phyloP scores from a whole-genome alignment of 2,329 filamentous ascomycete genomes.

The Clarireedia paspali region DNA sequence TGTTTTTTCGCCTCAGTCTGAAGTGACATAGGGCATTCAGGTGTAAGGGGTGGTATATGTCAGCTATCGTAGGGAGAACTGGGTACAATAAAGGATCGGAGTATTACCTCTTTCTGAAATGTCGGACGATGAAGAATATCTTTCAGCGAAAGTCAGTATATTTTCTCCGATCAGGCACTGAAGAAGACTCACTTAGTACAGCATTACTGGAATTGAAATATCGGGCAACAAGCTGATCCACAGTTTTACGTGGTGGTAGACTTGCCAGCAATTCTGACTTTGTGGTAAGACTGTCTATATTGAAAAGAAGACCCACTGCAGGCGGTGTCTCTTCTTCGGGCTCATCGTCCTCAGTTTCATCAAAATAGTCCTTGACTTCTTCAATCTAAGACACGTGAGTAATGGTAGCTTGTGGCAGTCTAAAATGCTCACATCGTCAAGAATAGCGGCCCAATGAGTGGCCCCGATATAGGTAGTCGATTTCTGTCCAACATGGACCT shows the following conservation, averaged over 20 bases:
- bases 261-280: slow-evolving; percentile 40
- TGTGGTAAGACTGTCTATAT: slow-evolving; percentile 31
- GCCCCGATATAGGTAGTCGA: slow-evolving; percentile 47
- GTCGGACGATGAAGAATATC: slow-evolving; percentile 47
- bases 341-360: slow-evolving; percentile 33
- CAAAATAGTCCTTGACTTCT: slow-evolving; percentile 49
- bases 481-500: slow-evolving; percentile 37
- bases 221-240: slow-evolving; percentile 43
- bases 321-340: slow-evolving; percentile 29
- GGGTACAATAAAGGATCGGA: not conserved
- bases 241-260: slow-evolving; percentile 39
- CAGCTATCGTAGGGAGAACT: not conserved
- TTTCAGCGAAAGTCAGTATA: slow-evolving; percentile 20
- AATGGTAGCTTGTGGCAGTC: not conserved
- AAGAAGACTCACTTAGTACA: slow-evolving; percentile 37
- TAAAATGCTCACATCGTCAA: slow-evolving; percentile 45
- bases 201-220: slow-evolving; percentile 48
- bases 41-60: too few relatives aligned
- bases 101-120: slow-evolving; percentile 37
- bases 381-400: slow-evolving; percentile 40
- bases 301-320: slow-evolving; percentile 32
- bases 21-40: too few relatives aligned
- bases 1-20: too few relatives aligned
- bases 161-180: too few relatives aligned
- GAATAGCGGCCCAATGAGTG: slow-evolving; percentile 52